These are phyloP conservation scores for Jaltomata sinuosa DNA, from an alignment of 257 asterid genomes.

Conservation along the genomic window DNA sequence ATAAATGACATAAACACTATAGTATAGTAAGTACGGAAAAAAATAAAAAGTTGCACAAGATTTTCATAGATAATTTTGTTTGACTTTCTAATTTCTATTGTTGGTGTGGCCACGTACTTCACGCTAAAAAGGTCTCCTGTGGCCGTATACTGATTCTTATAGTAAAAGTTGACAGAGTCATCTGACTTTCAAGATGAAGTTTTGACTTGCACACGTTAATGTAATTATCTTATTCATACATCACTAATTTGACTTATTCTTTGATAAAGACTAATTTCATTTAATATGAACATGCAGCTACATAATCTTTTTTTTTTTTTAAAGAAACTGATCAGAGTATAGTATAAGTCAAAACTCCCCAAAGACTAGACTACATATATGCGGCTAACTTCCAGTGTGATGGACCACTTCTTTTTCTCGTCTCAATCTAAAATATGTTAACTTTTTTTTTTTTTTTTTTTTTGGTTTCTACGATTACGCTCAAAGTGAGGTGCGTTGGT, in stretches of 20 bases:
- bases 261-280: neutral
- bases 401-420: neutral
- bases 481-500: too few relatives aligned
- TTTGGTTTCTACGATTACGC: neutral
- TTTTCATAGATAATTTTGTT: neutral
- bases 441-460: neutral
- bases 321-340: neutral
- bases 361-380: neutral
- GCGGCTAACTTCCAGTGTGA: neutral
- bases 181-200: neutral
- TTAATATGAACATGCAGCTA: neutral
- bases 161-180: neutral
- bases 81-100: neutral
- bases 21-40: too few relatives aligned
- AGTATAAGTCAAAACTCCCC: neutral
- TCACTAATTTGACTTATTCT: neutral
- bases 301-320: too few relatives aligned
- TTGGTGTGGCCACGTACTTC: neutral
- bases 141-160: neutral
- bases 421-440: neutral
- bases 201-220: neutral
- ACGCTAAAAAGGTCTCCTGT: neutral
- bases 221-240: neutral
- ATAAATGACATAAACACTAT: neutral
- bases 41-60: neutral